Conservation (phyloP, 139 green algal genomes). For the Prasinococcaceae sp. region DNA sequence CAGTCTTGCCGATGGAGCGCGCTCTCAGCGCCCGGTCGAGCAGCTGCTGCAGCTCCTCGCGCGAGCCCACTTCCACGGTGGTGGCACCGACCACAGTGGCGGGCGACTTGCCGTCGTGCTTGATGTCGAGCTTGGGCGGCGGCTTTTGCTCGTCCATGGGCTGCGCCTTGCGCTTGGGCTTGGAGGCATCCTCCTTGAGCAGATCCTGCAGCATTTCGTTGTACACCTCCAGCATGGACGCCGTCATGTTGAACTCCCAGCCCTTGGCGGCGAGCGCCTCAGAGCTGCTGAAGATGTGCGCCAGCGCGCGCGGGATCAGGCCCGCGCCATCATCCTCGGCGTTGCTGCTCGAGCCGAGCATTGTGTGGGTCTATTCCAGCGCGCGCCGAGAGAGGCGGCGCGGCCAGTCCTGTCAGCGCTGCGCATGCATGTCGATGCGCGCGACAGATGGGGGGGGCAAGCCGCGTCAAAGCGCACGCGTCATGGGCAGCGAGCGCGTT, state of each 20-base stretch:
- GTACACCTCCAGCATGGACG: slow-evolving; percentile 94
- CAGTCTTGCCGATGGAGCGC: not conserved
- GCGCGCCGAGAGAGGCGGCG: no score
- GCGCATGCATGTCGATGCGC: slow-evolving; percentile 4
- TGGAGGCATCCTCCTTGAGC: slow-evolving; percentile 17
- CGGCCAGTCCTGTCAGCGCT: no score
- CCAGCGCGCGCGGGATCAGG: slow-evolving; percentile 70
- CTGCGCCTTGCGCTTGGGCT: not conserved
- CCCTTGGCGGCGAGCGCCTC: not conserved
- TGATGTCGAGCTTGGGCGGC: slow-evolving; percentile 12
- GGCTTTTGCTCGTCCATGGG: not conserved
- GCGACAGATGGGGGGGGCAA: slow-evolving; percentile 12
- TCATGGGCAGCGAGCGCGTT: slow-evolving; percentile 2
- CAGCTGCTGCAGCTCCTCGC: slow-evolving; percentile 6
- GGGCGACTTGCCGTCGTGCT: slow-evolving; percentile 18
- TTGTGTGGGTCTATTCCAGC: slow-evolving; percentile 79
- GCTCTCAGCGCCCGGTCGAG: not conserved
- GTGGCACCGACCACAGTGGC: slow-evolving; percentile 9
- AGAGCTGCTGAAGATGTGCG: slow-evolving; percentile 49
- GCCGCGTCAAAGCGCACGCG: not conserved
- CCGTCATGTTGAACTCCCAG: slow-evolving; percentile 44
- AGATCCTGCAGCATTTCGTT: slow-evolving; percentile 75
- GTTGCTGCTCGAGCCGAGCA: slow-evolving; percentile 41
- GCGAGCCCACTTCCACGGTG: not conserved
- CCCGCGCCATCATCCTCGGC: slow-evolving; percentile 32